phyloP scores from a whole-genome alignment of 2,329 filamentous ascomycete genomes.

The Ascomycota sp. region DNA sequence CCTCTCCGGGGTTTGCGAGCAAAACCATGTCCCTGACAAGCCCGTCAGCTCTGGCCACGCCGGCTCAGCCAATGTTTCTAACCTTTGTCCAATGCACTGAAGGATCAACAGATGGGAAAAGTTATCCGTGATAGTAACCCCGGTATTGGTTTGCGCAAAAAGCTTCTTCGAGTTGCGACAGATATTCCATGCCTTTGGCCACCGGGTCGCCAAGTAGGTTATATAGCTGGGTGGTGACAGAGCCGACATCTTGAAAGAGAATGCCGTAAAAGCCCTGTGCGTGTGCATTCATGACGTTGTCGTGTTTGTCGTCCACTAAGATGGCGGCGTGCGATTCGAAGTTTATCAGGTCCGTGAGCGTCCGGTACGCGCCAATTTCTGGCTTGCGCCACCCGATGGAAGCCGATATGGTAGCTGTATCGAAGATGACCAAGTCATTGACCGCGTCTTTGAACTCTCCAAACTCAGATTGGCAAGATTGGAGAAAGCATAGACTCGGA shows the following conservation, averaged over 20 bases:
- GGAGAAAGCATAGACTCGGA: conserved; percentile 1
- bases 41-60: no score
- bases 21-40: conserved; percentile 1
- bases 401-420: not conserved
- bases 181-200: no score
- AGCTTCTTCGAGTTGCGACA: no score
- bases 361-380: not conserved
- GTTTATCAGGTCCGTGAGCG: not conserved
- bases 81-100: no score
- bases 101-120: no score
- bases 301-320: not conserved
- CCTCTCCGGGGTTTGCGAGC: not conserved
- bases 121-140: no score
- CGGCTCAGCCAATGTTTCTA: no score
- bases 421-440: conserved; percentile 1
- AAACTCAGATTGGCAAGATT: conserved; percentile 1
- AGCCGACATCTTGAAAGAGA: not conserved
- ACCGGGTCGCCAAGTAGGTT: no score
- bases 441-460: conserved; percentile 1
- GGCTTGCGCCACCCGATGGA: not conserved
- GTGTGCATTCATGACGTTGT: not conserved
- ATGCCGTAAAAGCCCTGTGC: not conserved
- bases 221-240: no score
- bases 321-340: not conserved
- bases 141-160: no score